Evolutionary conservation across 495 filamentous ascomycete species (phyloP).

Genomic region (Xylaria telfairii): DNA sequence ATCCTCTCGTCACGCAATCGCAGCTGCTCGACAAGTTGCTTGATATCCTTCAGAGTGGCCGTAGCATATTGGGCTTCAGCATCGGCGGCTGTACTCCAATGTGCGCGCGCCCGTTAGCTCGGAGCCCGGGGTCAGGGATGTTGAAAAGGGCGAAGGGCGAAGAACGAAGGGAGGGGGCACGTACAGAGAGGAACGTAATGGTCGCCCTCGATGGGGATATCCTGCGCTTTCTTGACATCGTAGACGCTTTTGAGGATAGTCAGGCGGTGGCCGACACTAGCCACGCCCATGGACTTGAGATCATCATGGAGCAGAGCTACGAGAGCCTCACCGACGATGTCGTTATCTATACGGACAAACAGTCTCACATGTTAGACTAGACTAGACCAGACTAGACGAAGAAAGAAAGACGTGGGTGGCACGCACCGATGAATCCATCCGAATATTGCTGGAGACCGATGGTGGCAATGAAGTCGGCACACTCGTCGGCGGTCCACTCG

Average conservation of each 20-base stretch:
- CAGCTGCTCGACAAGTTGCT: slow-evolving; percentile 84
- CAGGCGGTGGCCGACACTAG: slow-evolving; percentile 89
- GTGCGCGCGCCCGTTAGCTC: slow-evolving; percentile 30
- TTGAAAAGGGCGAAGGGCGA: not conserved
- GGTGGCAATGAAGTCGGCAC: slow-evolving; percentile 80
- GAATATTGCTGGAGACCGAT: slow-evolving; percentile 86
- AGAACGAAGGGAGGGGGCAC: slow-evolving; percentile 40
- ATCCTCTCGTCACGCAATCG: slow-evolving; percentile 87
- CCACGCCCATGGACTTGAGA: slow-evolving; percentile 90
- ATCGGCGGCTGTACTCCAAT: slow-evolving; percentile 72
- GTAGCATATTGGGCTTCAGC: slow-evolving; percentile 81
- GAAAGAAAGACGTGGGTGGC: not conserved
- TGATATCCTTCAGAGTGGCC: slow-evolving; percentile 90
- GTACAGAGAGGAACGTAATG: slow-evolving; percentile 93
- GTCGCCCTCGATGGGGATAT: slow-evolving; percentile 86
- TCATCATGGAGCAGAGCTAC: slow-evolving; percentile 90
- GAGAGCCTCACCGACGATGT: slow-evolving; percentile 89
- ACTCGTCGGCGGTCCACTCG: slow-evolving; percentile 89
- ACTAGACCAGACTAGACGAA: slow-evolving; percentile 24
- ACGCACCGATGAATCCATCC: slow-evolving; percentile 77
- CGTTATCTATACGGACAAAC: slow-evolving; percentile 70
- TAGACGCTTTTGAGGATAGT: slow-evolving; percentile 95
- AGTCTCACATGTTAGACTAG: slow-evolving; percentile 39
- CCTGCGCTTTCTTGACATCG: slow-evolving; percentile 90
- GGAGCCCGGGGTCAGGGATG: slow-evolving; percentile 1